Percentiles rank a stretch among this genome's conserved stretches.
These are phyloP conservation scores for Fusarium begoniae DNA, from an alignment of 2,329 filamentous ascomycete genomes.

Conservation along the genomic window DNA sequence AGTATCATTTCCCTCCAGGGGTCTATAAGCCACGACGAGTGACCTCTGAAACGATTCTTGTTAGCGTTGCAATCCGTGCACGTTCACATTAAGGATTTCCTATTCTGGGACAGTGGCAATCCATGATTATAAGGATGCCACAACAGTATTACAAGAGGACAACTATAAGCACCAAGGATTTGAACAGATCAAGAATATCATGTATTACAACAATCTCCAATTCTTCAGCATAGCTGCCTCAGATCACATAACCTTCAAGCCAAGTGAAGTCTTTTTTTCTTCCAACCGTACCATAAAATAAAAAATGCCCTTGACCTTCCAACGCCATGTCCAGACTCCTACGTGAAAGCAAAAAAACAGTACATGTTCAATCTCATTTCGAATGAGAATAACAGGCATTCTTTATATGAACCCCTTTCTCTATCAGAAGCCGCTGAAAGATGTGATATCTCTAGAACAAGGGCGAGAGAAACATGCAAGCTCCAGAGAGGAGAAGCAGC, in stretches of 20 bases:
- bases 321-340: conserved; percentile 35
- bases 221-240: conserved; percentile 14
- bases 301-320: conserved; percentile 20
- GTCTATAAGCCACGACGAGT: background rate
- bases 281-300: conserved; percentile 33
- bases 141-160: background rate
- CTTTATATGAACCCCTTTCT: conserved; percentile 19
- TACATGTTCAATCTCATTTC: conserved; percentile 1
- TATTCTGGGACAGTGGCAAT: background rate
- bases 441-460: conserved; percentile 23
- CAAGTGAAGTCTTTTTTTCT: conserved; percentile 36
- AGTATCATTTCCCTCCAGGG: conserved; percentile 13
- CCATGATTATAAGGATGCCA: background rate
- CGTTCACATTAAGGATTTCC: background rate
- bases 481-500: conserved; percentile 23
- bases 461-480: conserved; percentile 10
- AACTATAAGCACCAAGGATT: background rate
- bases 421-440: conserved; percentile 12
- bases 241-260: conserved; percentile 13
- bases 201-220: conserved; percentile 35
- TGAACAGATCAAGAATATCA: conserved; percentile 16
- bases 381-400: conserved; percentile 9
- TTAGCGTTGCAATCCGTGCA: background rate
- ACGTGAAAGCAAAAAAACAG: conserved; percentile 10
- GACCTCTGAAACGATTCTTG: background rate